phyloP scores from a whole-genome alignment of 345 rosid species.

The Hibiscus tridactylites region DNA sequence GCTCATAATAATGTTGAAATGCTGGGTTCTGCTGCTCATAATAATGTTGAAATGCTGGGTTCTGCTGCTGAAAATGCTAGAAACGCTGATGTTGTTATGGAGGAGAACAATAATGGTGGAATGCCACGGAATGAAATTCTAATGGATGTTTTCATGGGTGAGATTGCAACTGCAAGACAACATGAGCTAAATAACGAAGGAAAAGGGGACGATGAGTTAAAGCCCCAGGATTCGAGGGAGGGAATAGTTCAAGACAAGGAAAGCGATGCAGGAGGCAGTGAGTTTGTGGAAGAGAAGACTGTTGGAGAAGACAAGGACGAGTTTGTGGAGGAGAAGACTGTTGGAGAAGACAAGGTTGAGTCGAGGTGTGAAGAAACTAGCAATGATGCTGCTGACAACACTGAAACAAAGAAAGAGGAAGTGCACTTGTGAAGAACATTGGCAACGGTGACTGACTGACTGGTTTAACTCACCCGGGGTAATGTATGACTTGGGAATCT shows the following conservation, averaged over 20 bases:
- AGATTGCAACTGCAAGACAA: not conserved
- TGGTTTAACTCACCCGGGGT: not conserved
- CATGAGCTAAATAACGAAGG: not conserved
- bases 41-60: conserved; percentile 9
- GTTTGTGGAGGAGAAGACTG: not conserved
- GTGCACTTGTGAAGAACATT: not conserved
- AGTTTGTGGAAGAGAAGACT: not conserved
- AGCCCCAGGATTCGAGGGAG: not conserved
- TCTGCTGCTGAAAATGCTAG: conserved; percentile 8
- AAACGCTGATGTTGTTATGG: conserved; percentile 12
- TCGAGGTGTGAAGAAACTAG: not conserved
- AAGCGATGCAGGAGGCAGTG: not conserved
- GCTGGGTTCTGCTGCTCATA: conserved; percentile 12
- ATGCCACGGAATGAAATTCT: not conserved
- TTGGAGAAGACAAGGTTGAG: not conserved
- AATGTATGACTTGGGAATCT: not conserved
- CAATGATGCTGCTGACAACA: not conserved
- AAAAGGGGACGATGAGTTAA: not conserved
- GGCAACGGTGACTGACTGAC: not conserved
- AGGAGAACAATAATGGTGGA: conserved; percentile 17
- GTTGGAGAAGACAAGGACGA: too few relatives aligned
- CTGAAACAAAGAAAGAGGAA: conserved; percentile 1
- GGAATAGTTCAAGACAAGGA: not conserved
- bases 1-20: conserved; percentile 5
- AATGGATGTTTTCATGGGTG: conserved; percentile 32